Percentiles rank a stretch among this genome's conserved stretches.
These are phyloP conservation scores for Macaranga tanarius DNA, from an alignment of 441 rosid species.

Conservation along the genomic window DNA sequence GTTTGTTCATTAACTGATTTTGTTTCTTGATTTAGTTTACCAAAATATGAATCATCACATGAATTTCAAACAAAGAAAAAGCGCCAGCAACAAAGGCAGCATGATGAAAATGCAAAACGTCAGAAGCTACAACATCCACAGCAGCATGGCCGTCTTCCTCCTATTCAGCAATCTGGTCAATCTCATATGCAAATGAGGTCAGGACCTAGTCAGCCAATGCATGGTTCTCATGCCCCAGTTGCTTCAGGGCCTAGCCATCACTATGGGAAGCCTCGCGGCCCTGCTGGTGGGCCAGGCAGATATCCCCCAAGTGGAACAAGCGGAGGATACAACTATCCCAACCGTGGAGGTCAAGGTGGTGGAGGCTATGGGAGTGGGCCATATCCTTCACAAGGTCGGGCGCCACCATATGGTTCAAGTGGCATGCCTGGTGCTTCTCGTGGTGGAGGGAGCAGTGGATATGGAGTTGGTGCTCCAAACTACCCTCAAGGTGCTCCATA, in stretches of 20 bases:
- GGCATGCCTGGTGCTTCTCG: slow-evolving; percentile 64
- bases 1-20: not conserved
- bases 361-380: slow-evolving; percentile 49
- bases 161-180: slow-evolving; percentile 80
- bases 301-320: slow-evolving; percentile 63
- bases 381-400: slow-evolving; percentile 55
- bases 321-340: slow-evolving; percentile 64
- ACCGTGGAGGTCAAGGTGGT: slow-evolving; percentile 60
- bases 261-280: slow-evolving; percentile 72
- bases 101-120: slow-evolving; percentile 82
- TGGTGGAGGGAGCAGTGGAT: slow-evolving; percentile 63
- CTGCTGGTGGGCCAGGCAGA: slow-evolving; percentile 75
- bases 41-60: slow-evolving; percentile 91
- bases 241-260: slow-evolving; percentile 67
- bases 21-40: slow-evolving; percentile 55
- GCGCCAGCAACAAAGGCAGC: slow-evolving; percentile 87
- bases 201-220: slow-evolving; percentile 73
- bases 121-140: slow-evolving; percentile 87
- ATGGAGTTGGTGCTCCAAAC: slow-evolving; percentile 76
- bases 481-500: slow-evolving; percentile 78
- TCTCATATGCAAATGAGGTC: slow-evolving; percentile 63
- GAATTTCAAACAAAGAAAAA: slow-evolving; percentile 98
- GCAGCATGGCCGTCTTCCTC: slow-evolving; percentile 78
- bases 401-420: slow-evolving; percentile 44
- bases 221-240: slow-evolving; percentile 61